A percentile compares a stretch with the other conserved stretches of the same genome.
These are phyloP conservation scores for Coprinopsis marcescibilis DNA, from an alignment of 768 basidiomycete species.

Conservation along the genomic window DNA sequence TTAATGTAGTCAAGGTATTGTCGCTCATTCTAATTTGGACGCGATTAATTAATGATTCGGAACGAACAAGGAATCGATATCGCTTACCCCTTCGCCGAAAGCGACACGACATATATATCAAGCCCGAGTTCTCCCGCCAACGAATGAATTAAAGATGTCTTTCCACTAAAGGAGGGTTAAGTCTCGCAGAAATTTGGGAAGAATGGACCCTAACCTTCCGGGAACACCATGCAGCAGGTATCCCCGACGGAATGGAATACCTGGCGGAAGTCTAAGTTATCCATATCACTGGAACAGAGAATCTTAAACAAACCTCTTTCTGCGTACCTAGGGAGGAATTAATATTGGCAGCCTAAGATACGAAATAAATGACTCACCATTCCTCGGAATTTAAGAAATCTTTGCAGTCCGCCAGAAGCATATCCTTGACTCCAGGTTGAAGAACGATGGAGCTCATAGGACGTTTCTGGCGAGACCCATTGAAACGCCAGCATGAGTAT, in stretches of 20 bases:
- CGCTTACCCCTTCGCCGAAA: constrained; percentile 79
- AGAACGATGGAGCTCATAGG: constrained; percentile 92
- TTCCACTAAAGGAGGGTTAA: constrained; percentile 47
- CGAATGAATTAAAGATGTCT: constrained; percentile 83
- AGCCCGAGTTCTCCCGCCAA: constrained; percentile 79
- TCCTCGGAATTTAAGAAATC: constrained; percentile 82
- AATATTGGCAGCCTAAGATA: constrained; percentile 12
- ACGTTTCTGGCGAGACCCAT: constrained; percentile 81
- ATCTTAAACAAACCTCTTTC: constrained; percentile 64
- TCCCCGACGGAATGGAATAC: constrained; percentile 84
- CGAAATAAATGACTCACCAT: constrained; percentile 52
- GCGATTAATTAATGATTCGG: constrained; percentile 1
- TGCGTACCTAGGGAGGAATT: constrained; percentile 55
- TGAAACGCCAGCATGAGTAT: constrained; percentile 82
- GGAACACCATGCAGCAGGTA: constrained; percentile 83
- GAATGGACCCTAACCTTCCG: constrained; percentile 51
- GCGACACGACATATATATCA: constrained; percentile 87
- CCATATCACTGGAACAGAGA: constrained; percentile 13
- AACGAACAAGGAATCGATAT: constrained; percentile 5
- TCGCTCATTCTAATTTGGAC: constrained; percentile 69
- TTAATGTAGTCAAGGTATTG: constrained; percentile 78
- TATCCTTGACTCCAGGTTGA: constrained; percentile 85
- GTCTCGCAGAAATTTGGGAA: constrained; percentile 1
- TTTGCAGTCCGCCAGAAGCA: constrained; percentile 82
- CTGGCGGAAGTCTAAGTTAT: constrained; percentile 29